Base-by-base conservation (phyloP, 2,329 filamentous ascomycete genomes). In the Penicillium sumatraense region DNA sequence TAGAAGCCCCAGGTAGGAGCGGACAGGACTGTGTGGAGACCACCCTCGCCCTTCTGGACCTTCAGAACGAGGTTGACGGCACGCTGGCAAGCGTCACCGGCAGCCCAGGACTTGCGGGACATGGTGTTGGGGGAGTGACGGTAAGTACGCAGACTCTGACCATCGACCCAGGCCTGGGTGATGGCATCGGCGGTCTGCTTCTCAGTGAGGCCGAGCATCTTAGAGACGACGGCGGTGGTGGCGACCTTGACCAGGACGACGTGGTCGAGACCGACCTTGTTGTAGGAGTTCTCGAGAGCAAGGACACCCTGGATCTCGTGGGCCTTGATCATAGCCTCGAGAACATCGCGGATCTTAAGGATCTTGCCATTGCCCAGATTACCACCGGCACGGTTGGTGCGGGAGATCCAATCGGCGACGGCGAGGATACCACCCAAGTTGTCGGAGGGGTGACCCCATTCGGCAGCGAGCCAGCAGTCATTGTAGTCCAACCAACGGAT, bases 401-500 rank as follows among this genome's bases (percentile, higher is more conserved):
- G 89, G 67, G 93, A 96, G 72, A 96, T 86, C 95, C 95, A 99
- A 82, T 99, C 95, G 57, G 95, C 91, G 49, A 97, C 93, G 44
- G 93, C 91, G 60, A 99, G 86, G 73, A 99, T 99, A 69, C 93
- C 95, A 61, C 95, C 95, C 66, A 99, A 78, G 83, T 99, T 99
- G 82, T 99, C 95, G 4, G 93, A 97, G 59, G 95, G 95, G 78
- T 99, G 95, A 56, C 95, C 95, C 95, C 95, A 99, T 81, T 99
- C 95, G 53, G 95, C 95, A 41, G 93, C 95, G 62, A 98, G 84
- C 95, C 93, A 99, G 86, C 95, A 98, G 85, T 99, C 95, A 77
- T 99, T 99, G 86, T 98, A 99, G 81, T 99, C 95, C 70, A 99
- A 86, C 95, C 95, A 99, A 73, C 95, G 86, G 80, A 99, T 96